phyloP scores from a whole-genome alignment of 768 basidiomycete species.

The Lentinus brumalis region DNA sequence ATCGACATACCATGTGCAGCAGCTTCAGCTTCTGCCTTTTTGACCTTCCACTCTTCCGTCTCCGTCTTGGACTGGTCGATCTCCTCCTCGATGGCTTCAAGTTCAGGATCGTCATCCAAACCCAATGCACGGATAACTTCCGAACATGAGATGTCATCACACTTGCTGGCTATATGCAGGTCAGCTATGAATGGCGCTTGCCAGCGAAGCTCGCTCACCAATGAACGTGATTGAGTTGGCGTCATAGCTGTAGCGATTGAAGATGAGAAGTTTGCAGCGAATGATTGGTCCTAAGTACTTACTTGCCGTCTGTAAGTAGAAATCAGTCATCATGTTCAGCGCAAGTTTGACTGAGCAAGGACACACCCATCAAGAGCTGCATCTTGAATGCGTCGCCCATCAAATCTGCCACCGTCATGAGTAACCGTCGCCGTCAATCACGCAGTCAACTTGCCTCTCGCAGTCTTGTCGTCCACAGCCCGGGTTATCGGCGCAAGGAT shows the following conservation, averaged over 20 bases:
- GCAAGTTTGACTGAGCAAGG: background rate
- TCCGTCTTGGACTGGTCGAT: slow-evolving; percentile 41
- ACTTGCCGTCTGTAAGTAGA: slow-evolving; percentile 53
- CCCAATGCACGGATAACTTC: slow-evolving; percentile 54
- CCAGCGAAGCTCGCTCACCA: slow-evolving; percentile 34
- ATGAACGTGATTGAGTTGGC: slow-evolving; percentile 63
- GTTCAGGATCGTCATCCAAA: slow-evolving; percentile 53
- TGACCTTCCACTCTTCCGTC: slow-evolving; percentile 41
- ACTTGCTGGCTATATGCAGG: slow-evolving; percentile 51
- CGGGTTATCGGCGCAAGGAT: slow-evolving; percentile 66
- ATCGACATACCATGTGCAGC: slow-evolving; percentile 43
- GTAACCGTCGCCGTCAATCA: too few species aligned
- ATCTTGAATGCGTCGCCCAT: slow-evolving; percentile 65
- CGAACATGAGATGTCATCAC: slow-evolving; percentile 63
- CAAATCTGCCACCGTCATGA: slow-evolving; percentile 40
- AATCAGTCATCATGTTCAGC: background rate
- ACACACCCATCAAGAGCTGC: slow-evolving; percentile 51
- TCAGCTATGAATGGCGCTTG: background rate
- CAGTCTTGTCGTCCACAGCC: slow-evolving; percentile 67
- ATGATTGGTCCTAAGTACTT: slow-evolving; percentile 25
- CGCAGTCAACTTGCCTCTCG: slow-evolving; percentile 42
- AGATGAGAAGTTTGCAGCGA: background rate
- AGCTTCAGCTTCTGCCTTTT: slow-evolving; percentile 42
- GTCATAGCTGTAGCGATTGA: slow-evolving; percentile 46
- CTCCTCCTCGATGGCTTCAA: slow-evolving; percentile 51